Conservation (phyloP, 306 rosid genomes). For the Elaeagnus macrophylla region DNA sequence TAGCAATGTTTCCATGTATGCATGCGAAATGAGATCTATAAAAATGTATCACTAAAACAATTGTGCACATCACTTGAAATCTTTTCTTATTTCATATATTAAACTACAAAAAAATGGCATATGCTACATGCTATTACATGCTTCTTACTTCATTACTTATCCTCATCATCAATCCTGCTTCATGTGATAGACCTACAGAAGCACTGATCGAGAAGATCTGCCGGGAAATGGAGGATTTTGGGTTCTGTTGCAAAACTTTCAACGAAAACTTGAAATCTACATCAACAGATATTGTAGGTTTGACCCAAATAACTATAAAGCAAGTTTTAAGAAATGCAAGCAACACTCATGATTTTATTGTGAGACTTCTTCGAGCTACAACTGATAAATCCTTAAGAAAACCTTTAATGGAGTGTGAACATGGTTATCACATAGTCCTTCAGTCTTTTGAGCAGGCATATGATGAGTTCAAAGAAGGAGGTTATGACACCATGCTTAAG, state of each 20-base stretch:
- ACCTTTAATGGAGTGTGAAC: not conserved
- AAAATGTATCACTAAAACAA: too few species aligned
- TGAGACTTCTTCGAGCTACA: not conserved
- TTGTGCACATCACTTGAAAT: too few species aligned
- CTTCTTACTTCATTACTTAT: too few species aligned
- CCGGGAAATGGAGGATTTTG: conserved; percentile 15
- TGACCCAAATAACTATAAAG: conserved; percentile 20
- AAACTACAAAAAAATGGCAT: too few species aligned
- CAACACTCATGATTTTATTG: not conserved
- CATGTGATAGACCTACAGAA: not conserved
- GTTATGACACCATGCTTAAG: conserved; percentile 5
- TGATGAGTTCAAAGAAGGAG: not conserved
- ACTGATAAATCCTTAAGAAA: not conserved
- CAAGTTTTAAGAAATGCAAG: conserved; percentile 9
- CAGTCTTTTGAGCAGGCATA: conserved; percentile 5
- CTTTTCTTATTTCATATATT: too few species aligned
- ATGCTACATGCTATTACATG: too few species aligned
- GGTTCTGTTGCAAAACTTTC: conserved; percentile 22
- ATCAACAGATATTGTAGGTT: conserved; percentile 4
- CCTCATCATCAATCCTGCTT: not conserved
- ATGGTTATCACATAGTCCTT: not conserved
- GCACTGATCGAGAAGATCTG: conserved; percentile 20
- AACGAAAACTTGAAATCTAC: conserved; percentile 7
- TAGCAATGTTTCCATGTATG: too few species aligned
- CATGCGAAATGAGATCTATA: too few species aligned